Conservation (phyloP, 1,284 basidiomycete genomes). For the Psilocybe mexicana region DNA sequence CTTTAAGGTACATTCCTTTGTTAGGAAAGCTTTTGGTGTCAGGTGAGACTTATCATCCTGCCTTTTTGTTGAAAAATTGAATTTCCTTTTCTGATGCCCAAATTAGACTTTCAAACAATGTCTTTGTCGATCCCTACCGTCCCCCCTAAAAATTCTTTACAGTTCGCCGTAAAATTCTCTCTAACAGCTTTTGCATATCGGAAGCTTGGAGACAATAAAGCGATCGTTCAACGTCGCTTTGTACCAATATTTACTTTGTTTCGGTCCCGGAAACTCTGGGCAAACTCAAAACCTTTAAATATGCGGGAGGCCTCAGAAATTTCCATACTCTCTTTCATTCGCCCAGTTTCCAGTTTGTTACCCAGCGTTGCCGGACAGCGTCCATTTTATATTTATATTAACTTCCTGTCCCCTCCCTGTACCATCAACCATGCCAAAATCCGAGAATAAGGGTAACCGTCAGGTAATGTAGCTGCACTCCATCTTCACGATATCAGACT, state of each 20-base stretch:
- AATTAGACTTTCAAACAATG: constrained; percentile 10
- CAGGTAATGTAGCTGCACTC: not conserved
- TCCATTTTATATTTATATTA: constrained; percentile 13
- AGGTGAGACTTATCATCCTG: constrained; percentile 23
- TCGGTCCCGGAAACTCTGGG: constrained; percentile 19
- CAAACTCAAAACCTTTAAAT: constrained; percentile 19
- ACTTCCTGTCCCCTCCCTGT: not conserved
- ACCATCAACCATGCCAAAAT: constrained; percentile 3
- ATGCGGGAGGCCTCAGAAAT: constrained; percentile 7
- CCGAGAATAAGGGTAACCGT: constrained; percentile 6
- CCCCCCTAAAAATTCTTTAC: constrained; percentile 8
- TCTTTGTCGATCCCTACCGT: constrained; percentile 16
- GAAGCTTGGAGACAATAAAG: constrained; percentile 21
- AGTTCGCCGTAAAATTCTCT: constrained; percentile 14
- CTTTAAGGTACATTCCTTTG: constrained; percentile 10
- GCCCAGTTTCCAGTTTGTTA: constrained; percentile 14
- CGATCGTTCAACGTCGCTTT: constrained; percentile 20
- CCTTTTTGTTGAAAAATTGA: constrained; percentile 13
- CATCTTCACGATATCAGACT: constrained; percentile 4
- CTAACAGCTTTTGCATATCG: constrained; percentile 15
- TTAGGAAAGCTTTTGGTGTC: constrained; percentile 13
- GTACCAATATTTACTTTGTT: constrained; percentile 18
- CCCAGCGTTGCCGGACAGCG: constrained; percentile 30
- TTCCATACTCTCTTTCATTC: constrained; percentile 9
- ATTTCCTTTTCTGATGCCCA: constrained; percentile 13